Percentiles rank a stretch among this genome's conserved stretches.
Evolutionary conservation across 2,329 filamentous ascomycete genomes (phyloP).

Genomic region (Fusarium incarnatum): DNA sequence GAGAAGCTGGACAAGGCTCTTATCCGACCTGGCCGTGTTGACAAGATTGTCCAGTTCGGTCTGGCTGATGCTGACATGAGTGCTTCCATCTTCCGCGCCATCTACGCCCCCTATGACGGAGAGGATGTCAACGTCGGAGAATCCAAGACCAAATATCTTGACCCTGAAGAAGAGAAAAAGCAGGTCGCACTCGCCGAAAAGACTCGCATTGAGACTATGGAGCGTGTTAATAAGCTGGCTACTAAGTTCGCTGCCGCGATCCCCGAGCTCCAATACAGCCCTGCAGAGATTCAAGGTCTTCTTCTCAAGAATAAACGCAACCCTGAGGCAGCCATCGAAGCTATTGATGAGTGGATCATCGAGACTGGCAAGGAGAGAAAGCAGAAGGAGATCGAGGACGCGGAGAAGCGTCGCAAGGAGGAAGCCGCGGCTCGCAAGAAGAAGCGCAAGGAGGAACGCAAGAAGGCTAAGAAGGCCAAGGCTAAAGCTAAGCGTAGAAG

Average conservation of each 20-base stretch:
- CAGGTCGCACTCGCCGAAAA: slow-evolving; percentile 50
- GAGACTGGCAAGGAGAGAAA: slow-evolving; percentile 63
- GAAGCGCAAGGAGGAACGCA: slow-evolving; percentile 45
- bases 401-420: slow-evolving; percentile 56
- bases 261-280: slow-evolving; percentile 68
- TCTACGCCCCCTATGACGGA: slow-evolving; percentile 65
- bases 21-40: slow-evolving; percentile 71
- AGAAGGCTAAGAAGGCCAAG: slow-evolving; percentile 42
- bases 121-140: slow-evolving; percentile 32
- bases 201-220: slow-evolving; percentile 52
- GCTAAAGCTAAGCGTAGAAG: slow-evolving; percentile 41
- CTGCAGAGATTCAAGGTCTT: slow-evolving; percentile 70
- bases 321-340: slow-evolving; percentile 61
- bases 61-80: slow-evolving; percentile 65
- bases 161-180: slow-evolving; percentile 44
- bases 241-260: slow-evolving; percentile 61
- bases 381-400: slow-evolving; percentile 57
- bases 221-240: slow-evolving; percentile 60
- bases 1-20: slow-evolving; percentile 72
- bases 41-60: slow-evolving; percentile 69
- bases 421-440: slow-evolving; percentile 49
- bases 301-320: slow-evolving; percentile 67
- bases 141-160: neutral
- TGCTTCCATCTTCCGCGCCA: slow-evolving; percentile 67
- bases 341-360: slow-evolving; percentile 61